Percentiles rank a stretch among this genome's conserved stretches.
Evolutionary conservation across 805 yeast species (phyloP).

Genomic region (Kregervanrija pseudodelftensis): DNA sequence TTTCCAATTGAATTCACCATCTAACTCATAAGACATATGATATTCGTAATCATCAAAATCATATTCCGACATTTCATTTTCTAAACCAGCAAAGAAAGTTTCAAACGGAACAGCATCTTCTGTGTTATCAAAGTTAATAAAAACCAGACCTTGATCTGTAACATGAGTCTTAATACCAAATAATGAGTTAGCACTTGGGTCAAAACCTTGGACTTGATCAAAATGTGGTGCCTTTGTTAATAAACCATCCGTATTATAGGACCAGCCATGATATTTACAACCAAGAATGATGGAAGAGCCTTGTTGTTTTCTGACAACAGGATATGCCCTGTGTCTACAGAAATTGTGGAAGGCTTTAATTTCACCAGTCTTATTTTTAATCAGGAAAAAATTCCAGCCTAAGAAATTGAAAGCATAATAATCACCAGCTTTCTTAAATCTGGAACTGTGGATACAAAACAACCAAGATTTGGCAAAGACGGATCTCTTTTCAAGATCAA

Average conservation of each 20-base stretch:
- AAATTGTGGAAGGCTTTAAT: slow-evolving; percentile 58
- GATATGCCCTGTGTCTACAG: slow-evolving; percentile 61
- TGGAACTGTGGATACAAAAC: slow-evolving; percentile 42
- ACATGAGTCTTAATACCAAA: slow-evolving; percentile 48
- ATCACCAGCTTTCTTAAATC: slow-evolving; percentile 53
- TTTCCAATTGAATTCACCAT: slow-evolving; percentile 61
- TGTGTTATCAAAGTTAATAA: slow-evolving; percentile 45
- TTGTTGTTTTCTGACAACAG: slow-evolving; percentile 49
- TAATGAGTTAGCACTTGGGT: slow-evolving; percentile 46
- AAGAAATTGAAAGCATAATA: slow-evolving; percentile 43
- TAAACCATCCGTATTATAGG: slow-evolving; percentile 53
- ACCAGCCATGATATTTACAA: slow-evolving; percentile 62
- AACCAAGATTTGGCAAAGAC: slow-evolving; percentile 53
- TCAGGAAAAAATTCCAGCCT: slow-evolving; percentile 50
- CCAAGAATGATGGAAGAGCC: slow-evolving; percentile 54
- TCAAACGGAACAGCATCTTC: slow-evolving; percentile 40
- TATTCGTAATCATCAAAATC: slow-evolving; percentile 57
- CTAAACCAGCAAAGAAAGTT: slow-evolving; percentile 45
- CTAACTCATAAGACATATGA: slow-evolving; percentile 57
- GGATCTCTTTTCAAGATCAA: slow-evolving; percentile 52
- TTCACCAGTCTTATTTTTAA: slow-evolving; percentile 44
- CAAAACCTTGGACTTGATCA: slow-evolving; percentile 51
- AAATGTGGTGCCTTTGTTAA: slow-evolving; percentile 58
- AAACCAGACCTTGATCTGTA: slow-evolving; percentile 50
- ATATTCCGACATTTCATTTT: slow-evolving; percentile 46